Conservation (phyloP, 139 green algal species). For the Auxenochlorella pyrenoidosa region DNA sequence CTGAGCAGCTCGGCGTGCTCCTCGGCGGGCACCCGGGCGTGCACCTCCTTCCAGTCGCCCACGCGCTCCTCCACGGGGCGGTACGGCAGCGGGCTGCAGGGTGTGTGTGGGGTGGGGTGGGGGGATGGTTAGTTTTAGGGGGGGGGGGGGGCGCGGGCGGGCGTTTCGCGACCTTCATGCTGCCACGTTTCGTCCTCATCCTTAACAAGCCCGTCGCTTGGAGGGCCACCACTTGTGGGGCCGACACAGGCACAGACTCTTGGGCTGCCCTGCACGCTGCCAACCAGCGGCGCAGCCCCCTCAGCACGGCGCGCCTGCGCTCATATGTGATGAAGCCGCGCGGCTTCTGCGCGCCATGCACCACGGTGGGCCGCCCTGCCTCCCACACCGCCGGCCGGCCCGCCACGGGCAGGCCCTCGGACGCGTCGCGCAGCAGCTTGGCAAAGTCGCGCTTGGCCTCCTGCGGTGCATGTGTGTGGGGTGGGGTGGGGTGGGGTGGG, state of each 20-base stretch:
- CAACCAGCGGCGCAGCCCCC: no score
- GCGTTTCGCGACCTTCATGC: no score
- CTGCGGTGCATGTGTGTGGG: constrained; percentile 6
- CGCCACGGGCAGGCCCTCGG: constrained; percentile 66
- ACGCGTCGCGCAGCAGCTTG: constrained; percentile 60
- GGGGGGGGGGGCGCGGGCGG: neutral
- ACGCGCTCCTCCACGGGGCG: constrained; percentile 83
- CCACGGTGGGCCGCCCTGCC: constrained; percentile 68
- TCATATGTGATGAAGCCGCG: constrained; percentile 93
- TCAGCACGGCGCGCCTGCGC: constrained; percentile 37
- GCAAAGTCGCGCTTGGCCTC: constrained; percentile 54
- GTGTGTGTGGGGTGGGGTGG: neutral
- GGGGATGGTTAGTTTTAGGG: neutral
- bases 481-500: no score
- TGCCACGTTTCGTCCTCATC: no score
- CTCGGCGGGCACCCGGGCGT: constrained; percentile 38
- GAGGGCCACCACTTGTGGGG: no score
- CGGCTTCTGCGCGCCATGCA: constrained; percentile 69
- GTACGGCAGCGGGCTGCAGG: constrained; percentile 82
- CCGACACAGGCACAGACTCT: no score
- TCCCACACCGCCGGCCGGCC: constrained; percentile 73
- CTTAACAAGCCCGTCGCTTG: no score
- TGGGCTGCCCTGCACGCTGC: no score
- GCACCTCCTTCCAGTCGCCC: constrained; percentile 92
- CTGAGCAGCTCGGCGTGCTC: constrained; percentile 78